Conservation (phyloP, 2,329 filamentous ascomycete genomes). For the Pestalotiopsis sp. region DNA sequence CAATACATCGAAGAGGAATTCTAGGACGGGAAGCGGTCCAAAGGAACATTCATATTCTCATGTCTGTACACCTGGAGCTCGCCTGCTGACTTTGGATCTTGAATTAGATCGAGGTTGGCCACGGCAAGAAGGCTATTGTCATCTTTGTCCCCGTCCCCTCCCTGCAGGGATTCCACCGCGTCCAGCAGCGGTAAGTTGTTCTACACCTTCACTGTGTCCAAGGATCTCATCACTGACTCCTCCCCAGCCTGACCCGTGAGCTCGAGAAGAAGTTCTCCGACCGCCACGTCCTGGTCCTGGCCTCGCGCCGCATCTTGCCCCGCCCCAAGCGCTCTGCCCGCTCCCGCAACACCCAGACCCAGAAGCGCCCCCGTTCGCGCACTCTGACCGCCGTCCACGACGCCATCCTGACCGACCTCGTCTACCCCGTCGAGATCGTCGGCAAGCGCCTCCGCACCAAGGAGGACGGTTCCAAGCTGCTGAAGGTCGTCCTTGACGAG, state of each 20-base stretch:
- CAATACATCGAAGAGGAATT: conserved; percentile 48
- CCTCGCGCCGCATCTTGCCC: conserved; percentile 97
- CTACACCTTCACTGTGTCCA: not conserved
- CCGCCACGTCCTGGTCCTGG: conserved; percentile 98
- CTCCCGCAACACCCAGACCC: conserved; percentile 93
- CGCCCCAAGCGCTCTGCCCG: conserved; percentile 98
- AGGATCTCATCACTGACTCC: not conserved
- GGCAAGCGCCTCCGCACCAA: conserved; percentile 98
- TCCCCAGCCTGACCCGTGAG: conserved; percentile 89
- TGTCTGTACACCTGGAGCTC: conserved; percentile 65
- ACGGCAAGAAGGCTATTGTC: conserved; percentile 99
- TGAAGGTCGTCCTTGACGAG: conserved; percentile 99
- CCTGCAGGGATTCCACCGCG: conserved; percentile 97
- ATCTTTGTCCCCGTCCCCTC: conserved; percentile 99
- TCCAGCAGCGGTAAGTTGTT: conserved; percentile 92
- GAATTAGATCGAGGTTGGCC: conserved; percentile 96
- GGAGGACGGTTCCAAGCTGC: conserved; percentile 96
- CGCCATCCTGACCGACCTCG: conserved; percentile 94
- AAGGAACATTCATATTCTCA: conserved; percentile 49
- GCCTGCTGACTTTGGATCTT: conserved; percentile 74
- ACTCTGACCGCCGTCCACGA: conserved; percentile 99
- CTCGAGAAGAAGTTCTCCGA: conserved; percentile 99
- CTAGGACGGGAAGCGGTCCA: conserved; percentile 78
- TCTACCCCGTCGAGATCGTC: conserved; percentile 99
- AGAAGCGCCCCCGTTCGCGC: conserved; percentile 98